Evolutionary conservation across 176 grass and related monocot genomes (phyloP), one percentile per base, ranked within the genome.

Genomic region (Areca catechu): DNA sequence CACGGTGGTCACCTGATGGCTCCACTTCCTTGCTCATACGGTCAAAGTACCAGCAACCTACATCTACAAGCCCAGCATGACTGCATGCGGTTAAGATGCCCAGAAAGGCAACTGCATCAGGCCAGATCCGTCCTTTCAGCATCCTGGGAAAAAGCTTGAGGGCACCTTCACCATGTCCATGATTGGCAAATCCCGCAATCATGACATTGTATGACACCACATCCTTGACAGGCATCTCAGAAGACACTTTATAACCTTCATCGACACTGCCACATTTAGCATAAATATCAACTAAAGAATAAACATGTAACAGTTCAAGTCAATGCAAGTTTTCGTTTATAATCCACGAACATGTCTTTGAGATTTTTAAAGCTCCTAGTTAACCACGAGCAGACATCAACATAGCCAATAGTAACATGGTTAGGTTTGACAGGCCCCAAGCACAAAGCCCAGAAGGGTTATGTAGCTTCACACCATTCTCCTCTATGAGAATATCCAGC

Each of bases 141-240:
- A 86, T 83, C 49, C 61, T 3, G 37, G 37, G 5, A 23, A 82
- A 91, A 79, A 74, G 50, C n/a, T 74, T 22, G 19, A 86, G 61
- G 21, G 76, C 79, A 67, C 61, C 68, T 71, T 65, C 69, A 4
- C 71, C 82, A 71, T 56, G 59, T 48, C 82, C 88, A 75, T 80
- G 83, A 28, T 71, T 77, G 0, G 73, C 68, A 68, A 80, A 57
- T 49, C 66, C 76, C 54, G 24, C 15, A 51, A 91, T 80, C 59
- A 91, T 91, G 23, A 86, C 83, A 55, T 91, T 86, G 52, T 86
- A 91, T 28, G 83, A 80, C 47, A 91, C 68, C 4, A 19, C 22
- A 65, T 91, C 82, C 72, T 86, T 91, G 1, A 20, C n/a, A 16
- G 5, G 47, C 22, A 81, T 72, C 34, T 77, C 30, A 0, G 19